These are phyloP conservation scores for Solanum lycopersicoides DNA, from an alignment of 257 asterid genomes.

Conservation along the genomic window DNA sequence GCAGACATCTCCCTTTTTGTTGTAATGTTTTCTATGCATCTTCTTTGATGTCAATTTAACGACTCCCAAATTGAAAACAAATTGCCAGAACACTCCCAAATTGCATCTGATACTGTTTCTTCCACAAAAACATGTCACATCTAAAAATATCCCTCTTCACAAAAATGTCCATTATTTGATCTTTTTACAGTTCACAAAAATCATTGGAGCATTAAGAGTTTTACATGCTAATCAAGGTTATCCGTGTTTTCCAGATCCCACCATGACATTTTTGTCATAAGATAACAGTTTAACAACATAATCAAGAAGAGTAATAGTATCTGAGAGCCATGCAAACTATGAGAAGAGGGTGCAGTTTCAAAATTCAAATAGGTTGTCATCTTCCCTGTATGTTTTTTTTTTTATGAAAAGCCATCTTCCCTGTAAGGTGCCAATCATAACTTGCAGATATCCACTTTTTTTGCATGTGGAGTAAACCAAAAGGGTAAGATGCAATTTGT, in stretches of 20 bases:
- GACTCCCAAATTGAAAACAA: not conserved
- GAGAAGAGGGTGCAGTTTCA: not conserved
- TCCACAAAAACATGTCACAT: not conserved
- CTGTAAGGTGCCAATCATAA: not conserved
- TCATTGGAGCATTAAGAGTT: not conserved
- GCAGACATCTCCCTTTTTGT: not conserved
- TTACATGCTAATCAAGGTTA: not conserved
- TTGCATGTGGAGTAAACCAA: not conserved
- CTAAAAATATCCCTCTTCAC: not conserved
- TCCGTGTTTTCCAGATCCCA: not conserved
- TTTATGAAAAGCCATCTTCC: not conserved
- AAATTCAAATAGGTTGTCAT: not conserved
- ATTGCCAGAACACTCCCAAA: not conserved
- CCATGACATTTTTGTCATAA: not conserved
- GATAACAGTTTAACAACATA: not conserved
- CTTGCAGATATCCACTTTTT: not conserved
- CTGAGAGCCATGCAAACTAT: not conserved
- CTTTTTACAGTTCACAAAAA: not conserved
- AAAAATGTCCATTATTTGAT: not conserved
- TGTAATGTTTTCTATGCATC: not conserved
- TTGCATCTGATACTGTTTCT: not conserved
- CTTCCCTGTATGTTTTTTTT: not conserved
- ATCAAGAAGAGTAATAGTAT: not conserved
- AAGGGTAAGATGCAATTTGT: not conserved
- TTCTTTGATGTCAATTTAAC: not conserved